Evolutionary conservation across 2,329 filamentous ascomycete genomes (phyloP), one percentile per base, ranked within the genome.

Genomic region (Fusarium secorum): DNA sequence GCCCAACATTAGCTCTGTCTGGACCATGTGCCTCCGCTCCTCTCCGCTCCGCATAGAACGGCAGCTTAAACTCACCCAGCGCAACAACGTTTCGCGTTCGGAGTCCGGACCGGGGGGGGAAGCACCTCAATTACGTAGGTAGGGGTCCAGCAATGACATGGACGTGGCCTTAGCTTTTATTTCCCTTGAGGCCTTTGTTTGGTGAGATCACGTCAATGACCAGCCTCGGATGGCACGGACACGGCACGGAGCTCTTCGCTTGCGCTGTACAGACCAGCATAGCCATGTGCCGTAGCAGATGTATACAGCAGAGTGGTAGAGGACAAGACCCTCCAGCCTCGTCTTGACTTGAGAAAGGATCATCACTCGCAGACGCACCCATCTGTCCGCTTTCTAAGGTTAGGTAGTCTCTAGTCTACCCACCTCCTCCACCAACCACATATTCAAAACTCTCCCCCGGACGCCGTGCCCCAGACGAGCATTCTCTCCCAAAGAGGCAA

Each of bases 391-490:
- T 64, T 67, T 49, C 56, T 46, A 48, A 73, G 30, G 46, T 49
- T 26, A 71, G 30, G 30, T 49, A n/a, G 67, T 30, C 55, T 55
- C 36, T 60, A 75, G 61, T 46, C 57, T 55, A 64, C 61, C 73
- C 73, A 69, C 63, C 33, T 35, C 42, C 28, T 67, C 68, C 60
- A 74, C 58, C 71, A 71, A 74, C 73, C 69, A 72, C 51, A 70
- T 44, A 70, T 48, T 57, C 64, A 63, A n/a, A 45, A 58, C 22
- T 61, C 48, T 49, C 65, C 60, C 64, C 68, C 64, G 28, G 68
- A 60, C 60, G 39, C 56, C 45, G 45, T 33, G 45, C 70, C 63
- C 72, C 56, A 53, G 64, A 63, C 44, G 38, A 49, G 62, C 42
- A 55, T 45, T 32, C 32, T 58, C 51, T 58, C 72, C 69, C 44